A percentile compares a stretch with the other conserved stretches of the same genome.
These are phyloP conservation scores for Narthecium ossifragum DNA, from an alignment of 106 monocot genomes.

Conservation along the genomic window DNA sequence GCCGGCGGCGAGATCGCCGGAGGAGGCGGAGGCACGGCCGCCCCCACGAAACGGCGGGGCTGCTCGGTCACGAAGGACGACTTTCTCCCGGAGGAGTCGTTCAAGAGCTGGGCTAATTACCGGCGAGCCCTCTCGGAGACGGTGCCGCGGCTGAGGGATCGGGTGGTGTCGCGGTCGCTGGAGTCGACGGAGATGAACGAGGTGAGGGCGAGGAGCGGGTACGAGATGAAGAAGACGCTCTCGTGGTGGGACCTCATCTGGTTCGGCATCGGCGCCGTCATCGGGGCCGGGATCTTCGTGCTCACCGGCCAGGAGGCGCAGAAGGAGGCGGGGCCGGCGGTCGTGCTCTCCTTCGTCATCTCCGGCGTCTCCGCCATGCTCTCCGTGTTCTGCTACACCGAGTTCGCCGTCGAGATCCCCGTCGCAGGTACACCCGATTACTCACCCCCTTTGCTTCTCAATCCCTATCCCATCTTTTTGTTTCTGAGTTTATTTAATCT, in stretches of 20 bases:
- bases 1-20: too few relatives aligned
- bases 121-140: conserved; percentile 37
- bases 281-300: conserved; percentile 84
- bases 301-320: conserved; percentile 60
- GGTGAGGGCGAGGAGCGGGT: conserved; percentile 51
- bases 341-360: conserved; percentile 67
- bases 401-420: conserved; percentile 88
- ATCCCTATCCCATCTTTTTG: too few relatives aligned
- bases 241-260: conserved; percentile 83
- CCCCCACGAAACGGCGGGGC: not conserved
- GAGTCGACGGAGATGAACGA: conserved; percentile 49
- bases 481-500: not conserved
- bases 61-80: conserved; percentile 27
- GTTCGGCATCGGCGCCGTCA: conserved; percentile 80
- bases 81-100: conserved; percentile 70
- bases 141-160: conserved; percentile 33
- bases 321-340: conserved; percentile 46
- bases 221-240: conserved; percentile 73
- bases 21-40: not conserved
- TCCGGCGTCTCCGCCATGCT: conserved; percentile 83
- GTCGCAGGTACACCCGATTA: conserved; percentile 38
- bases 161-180: conserved; percentile 39
- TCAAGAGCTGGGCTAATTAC: conserved; percentile 55
- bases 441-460: too few relatives aligned
- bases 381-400: conserved; percentile 88